These are phyloP conservation scores for Trematosphaeria pertusa DNA, from an alignment of 2,329 filamentous ascomycete genomes.

Conservation along the genomic window DNA sequence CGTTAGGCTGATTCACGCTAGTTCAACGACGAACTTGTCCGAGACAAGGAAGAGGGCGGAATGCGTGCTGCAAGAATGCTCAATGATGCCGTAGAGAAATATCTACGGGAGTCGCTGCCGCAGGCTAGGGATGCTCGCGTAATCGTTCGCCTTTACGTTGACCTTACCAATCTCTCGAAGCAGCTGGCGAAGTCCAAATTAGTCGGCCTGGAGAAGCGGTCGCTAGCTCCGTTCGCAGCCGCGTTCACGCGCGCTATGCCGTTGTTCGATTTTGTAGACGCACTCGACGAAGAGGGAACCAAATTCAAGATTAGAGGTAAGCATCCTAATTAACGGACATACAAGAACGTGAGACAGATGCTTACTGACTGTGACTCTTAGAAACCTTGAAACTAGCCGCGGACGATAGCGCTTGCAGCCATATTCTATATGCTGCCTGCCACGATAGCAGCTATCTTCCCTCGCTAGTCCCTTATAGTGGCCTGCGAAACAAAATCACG, in stretches of 20 bases:
- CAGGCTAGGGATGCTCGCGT: slow-evolving; percentile 58
- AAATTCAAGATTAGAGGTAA: slow-evolving; percentile 66
- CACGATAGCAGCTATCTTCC: slow-evolving; percentile 66
- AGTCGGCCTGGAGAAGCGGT: slow-evolving; percentile 62
- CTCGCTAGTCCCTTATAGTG: slow-evolving; percentile 61
- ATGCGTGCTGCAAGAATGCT: slow-evolving; percentile 62
- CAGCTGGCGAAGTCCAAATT: slow-evolving; percentile 58
- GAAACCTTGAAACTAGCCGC: slow-evolving; percentile 58
- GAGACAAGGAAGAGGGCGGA: slow-evolving; percentile 61
- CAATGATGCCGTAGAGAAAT: slow-evolving; percentile 57
- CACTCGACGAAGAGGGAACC: slow-evolving; percentile 65
- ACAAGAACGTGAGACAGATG: neutral
- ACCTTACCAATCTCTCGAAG: slow-evolving; percentile 62
- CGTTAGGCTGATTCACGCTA: slow-evolving; percentile 12
- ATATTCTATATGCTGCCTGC: slow-evolving; percentile 69
- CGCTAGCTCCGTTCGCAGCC: slow-evolving; percentile 62
- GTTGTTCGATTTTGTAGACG: slow-evolving; percentile 68
- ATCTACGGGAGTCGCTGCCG: slow-evolving; percentile 27
- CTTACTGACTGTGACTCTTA: slow-evolving; percentile 22
- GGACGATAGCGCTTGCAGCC: slow-evolving; percentile 67
- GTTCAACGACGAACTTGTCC: slow-evolving; percentile 60
- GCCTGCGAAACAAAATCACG: slow-evolving; percentile 60
- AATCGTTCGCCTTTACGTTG: slow-evolving; percentile 64
- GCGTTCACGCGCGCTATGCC: slow-evolving; percentile 65
- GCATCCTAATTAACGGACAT: neutral